Conservation (phyloP, 306 rosid genomes). For the Argentina anserina region DNA sequence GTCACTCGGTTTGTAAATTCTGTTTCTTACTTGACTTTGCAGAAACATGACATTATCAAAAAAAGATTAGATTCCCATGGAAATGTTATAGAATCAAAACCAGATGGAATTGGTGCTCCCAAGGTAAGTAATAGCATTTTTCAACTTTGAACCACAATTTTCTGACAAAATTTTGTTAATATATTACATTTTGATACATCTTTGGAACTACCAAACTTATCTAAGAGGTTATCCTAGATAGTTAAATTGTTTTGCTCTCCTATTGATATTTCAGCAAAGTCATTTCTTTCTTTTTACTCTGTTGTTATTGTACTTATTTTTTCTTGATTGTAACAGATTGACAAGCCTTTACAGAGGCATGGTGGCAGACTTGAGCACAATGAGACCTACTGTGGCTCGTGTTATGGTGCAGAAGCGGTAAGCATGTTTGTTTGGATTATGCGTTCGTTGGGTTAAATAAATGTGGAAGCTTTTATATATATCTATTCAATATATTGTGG, state of each 20-base stretch:
- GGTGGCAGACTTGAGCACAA: slow-evolving; percentile 99
- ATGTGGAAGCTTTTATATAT: not conserved
- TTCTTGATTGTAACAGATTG: slow-evolving; percentile 58
- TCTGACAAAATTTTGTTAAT: not conserved
- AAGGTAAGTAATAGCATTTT: slow-evolving; percentile 43
- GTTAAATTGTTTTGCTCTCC: not conserved
- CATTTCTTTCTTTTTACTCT: slow-evolving; percentile 11
- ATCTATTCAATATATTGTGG: not conserved
- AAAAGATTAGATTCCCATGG: slow-evolving; percentile 87
- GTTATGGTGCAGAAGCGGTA: slow-evolving; percentile 92
- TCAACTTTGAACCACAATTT: not conserved
- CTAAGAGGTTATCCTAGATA: not conserved
- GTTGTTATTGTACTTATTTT: slow-evolving; percentile 17
- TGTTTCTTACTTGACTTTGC: slow-evolving; percentile 24
- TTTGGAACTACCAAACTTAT: not conserved
- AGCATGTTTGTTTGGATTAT: slow-evolving; percentile 26
- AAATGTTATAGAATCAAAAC: slow-evolving; percentile 82
- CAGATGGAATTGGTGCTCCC: slow-evolving; percentile 88
- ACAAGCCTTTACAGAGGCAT: slow-evolving; percentile 86
- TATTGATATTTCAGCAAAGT: not conserved
- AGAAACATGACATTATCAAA: slow-evolving; percentile 94
- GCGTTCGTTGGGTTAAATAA: not conserved
- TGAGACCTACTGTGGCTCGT: slow-evolving; percentile 97
- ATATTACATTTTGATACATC: not conserved
- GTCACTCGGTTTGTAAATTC: slow-evolving; percentile 2